Percentiles rank a stretch among this genome's conserved stretches.
These are phyloP conservation scores for Coemansia sp. DNA, from an alignment of 192 early-diverging fungal species.

Conservation along the genomic window DNA sequence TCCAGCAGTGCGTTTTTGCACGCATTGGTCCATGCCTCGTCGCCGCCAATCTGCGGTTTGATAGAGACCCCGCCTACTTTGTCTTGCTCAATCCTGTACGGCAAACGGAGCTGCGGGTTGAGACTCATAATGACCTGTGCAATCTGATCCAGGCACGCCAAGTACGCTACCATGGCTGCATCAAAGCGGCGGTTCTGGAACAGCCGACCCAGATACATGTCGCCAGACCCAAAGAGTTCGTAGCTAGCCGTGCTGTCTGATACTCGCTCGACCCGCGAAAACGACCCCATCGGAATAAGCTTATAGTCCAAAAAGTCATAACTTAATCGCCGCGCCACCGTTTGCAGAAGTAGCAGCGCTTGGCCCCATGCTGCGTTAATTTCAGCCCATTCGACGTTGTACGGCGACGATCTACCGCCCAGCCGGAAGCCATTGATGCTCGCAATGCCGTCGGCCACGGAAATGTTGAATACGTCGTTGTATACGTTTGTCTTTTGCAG, in stretches of 20 bases:
- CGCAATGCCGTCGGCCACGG: conserved; percentile 78
- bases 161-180: conserved; percentile 78
- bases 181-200: conserved; percentile 86
- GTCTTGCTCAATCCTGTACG: conserved; percentile 88
- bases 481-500: conserved; percentile 91
- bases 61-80: conserved; percentile 81
- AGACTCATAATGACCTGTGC: conserved; percentile 73
- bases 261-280: conserved; percentile 83
- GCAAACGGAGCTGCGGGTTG: conserved; percentile 72
- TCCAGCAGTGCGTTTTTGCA: conserved; percentile 84
- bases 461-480: conserved; percentile 91
- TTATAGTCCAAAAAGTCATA: conserved; percentile 81
- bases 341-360: conserved; percentile 77
- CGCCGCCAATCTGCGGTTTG: conserved; percentile 80
- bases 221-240: conserved; percentile 88
- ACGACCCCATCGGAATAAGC: conserved; percentile 87
- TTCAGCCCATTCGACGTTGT: conserved; percentile 90
- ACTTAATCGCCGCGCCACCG: conserved; percentile 76
- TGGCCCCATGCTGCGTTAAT: conserved; percentile 97
- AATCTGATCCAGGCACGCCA: conserved; percentile 86
- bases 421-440: conserved; percentile 93
- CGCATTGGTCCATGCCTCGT: conserved; percentile 89
- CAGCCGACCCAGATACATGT: conserved; percentile 68
- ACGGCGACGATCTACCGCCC: conserved; percentile 66
- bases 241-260: conserved; percentile 61